phyloP scores from a whole-genome alignment of 768 basidiomycete genomes.

The Sporobolomyces pararoseus region DNA sequence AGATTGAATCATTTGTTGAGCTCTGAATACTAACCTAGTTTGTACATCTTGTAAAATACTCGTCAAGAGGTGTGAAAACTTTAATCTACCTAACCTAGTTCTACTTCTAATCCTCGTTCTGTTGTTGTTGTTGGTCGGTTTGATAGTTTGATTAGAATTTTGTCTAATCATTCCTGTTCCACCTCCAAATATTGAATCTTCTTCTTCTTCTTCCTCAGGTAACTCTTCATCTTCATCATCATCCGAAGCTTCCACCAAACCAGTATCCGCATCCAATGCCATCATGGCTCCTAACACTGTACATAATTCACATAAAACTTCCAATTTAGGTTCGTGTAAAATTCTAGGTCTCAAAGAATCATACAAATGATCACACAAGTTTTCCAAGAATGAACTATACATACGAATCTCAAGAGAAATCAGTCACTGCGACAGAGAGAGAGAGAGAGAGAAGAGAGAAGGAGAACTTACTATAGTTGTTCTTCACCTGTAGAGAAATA shows the following conservation, averaged over 20 bases:
- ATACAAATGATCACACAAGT: slow-evolving; percentile 86
- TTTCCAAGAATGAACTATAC: slow-evolving; percentile 77
- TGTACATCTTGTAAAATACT: slow-evolving; percentile 95
- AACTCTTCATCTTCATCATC: slow-evolving; percentile 47
- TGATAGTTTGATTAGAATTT: slow-evolving; percentile 4
- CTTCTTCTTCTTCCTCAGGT: not conserved
- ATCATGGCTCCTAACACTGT: slow-evolving; percentile 93
- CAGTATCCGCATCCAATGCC: slow-evolving; percentile 57
- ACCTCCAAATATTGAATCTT: not conserved
- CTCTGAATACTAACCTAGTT: slow-evolving; percentile 91
- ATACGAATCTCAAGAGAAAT: too few relatives aligned
- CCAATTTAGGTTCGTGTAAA: slow-evolving; percentile 82
- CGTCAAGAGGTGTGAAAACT: slow-evolving; percentile 73
- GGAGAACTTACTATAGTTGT: slow-evolving; percentile 59
- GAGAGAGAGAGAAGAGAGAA: not conserved
- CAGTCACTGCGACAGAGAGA: not conserved
- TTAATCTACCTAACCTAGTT: slow-evolving; percentile 64
- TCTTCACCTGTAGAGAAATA: slow-evolving; percentile 84
- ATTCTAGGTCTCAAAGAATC: slow-evolving; percentile 94
- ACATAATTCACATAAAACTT: slow-evolving; percentile 87
- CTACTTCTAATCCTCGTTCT: too few relatives aligned
- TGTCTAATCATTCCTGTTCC: not conserved
- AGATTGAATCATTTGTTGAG: slow-evolving; percentile 80
- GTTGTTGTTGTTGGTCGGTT: slow-evolving; percentile 47
- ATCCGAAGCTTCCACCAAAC: slow-evolving; percentile 48